Evolutionary conservation across 208 protist genomes (phyloP).

Genomic region (Leishmania amazonensis): DNA sequence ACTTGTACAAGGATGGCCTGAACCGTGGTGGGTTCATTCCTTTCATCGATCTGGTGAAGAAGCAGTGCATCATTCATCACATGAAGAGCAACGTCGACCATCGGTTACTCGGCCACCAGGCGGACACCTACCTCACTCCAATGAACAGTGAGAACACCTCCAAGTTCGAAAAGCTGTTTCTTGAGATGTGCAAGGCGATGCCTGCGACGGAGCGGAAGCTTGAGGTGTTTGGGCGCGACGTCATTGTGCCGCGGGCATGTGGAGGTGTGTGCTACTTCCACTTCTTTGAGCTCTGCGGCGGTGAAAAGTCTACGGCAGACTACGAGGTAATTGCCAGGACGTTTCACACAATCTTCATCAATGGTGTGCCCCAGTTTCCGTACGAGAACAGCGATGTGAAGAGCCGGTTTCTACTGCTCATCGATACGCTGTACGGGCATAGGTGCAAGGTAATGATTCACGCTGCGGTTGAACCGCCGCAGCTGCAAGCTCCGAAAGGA

Average conservation of each 20-base stretch:
- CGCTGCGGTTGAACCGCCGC: slow-evolving; percentile 55
- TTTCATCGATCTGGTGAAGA: slow-evolving; percentile 94
- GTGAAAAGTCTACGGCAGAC: slow-evolving; percentile 75
- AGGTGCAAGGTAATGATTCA: slow-evolving; percentile 84
- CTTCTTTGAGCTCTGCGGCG: slow-evolving; percentile 82
- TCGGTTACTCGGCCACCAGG: slow-evolving; percentile 75
- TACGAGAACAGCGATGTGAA: slow-evolving; percentile 83
- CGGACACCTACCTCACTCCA: slow-evolving; percentile 74
- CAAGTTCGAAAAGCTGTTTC: slow-evolving; percentile 78
- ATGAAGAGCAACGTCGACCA: slow-evolving; percentile 94
- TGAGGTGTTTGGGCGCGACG: slow-evolving; percentile 83
- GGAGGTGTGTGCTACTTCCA: slow-evolving; percentile 83
- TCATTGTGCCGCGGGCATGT: slow-evolving; percentile 59
- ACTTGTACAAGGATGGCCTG: slow-evolving; percentile 94
- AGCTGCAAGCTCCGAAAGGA: slow-evolving; percentile 51
- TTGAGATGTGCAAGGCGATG: slow-evolving; percentile 87
- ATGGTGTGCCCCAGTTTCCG: slow-evolving; percentile 78
- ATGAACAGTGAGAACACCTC: slow-evolving; percentile 57
- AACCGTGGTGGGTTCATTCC: slow-evolving; percentile 95
- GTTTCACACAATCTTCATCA: slow-evolving; percentile 91
- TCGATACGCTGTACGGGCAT: slow-evolving; percentile 89
- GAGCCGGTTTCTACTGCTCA: slow-evolving; percentile 87
- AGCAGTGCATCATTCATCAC: slow-evolving; percentile 84
- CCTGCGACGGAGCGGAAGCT: slow-evolving; percentile 45
- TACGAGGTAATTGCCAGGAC: slow-evolving; percentile 85